These are phyloP conservation scores for Hirschioporus abietinus DNA, from an alignment of 768 basidiomycete species.

Conservation along the genomic window DNA sequence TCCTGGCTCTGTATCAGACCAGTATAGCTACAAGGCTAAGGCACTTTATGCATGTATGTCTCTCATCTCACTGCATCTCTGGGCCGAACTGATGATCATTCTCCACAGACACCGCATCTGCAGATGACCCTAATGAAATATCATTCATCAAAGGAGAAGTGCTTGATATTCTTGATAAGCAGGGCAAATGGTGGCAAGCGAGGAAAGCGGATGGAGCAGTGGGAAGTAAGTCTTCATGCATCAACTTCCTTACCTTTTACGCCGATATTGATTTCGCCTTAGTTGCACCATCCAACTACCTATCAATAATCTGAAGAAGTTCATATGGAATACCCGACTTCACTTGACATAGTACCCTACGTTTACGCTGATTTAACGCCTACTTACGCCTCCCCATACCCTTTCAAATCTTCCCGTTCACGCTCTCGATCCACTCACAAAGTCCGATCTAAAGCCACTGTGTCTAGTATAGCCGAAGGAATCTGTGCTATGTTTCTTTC, in stretches of 20 bases:
- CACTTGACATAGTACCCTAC: not conserved
- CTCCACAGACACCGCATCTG: constrained; percentile 77
- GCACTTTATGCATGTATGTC: constrained; percentile 84
- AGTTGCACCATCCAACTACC: constrained; percentile 86
- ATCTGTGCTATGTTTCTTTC: not conserved
- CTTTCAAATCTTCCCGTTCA: not conserved
- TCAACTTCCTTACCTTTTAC: constrained; percentile 3
- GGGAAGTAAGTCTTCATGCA: constrained; percentile 59
- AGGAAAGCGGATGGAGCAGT: constrained; percentile 67
- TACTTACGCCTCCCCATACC: not conserved
- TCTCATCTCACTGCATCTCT: constrained; percentile 9
- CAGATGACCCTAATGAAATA: constrained; percentile 95
- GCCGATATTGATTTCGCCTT: constrained; percentile 7
- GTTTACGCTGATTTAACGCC: not conserved
- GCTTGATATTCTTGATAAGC: constrained; percentile 88
- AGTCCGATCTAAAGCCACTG: not conserved
- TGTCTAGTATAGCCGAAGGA: not conserved
- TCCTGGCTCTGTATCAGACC: constrained; percentile 27
- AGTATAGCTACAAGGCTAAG: constrained; percentile 72
- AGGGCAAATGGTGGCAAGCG: constrained; percentile 93
- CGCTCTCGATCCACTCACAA: not conserved
- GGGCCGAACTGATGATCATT: constrained; percentile 15
- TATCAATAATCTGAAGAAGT: constrained; percentile 62
- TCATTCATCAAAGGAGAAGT: constrained; percentile 90
- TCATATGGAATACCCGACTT: constrained; percentile 7